Evolutionary conservation across 345 rosid genomes (phyloP).

Genomic region (Lumnitzera racemosa): DNA sequence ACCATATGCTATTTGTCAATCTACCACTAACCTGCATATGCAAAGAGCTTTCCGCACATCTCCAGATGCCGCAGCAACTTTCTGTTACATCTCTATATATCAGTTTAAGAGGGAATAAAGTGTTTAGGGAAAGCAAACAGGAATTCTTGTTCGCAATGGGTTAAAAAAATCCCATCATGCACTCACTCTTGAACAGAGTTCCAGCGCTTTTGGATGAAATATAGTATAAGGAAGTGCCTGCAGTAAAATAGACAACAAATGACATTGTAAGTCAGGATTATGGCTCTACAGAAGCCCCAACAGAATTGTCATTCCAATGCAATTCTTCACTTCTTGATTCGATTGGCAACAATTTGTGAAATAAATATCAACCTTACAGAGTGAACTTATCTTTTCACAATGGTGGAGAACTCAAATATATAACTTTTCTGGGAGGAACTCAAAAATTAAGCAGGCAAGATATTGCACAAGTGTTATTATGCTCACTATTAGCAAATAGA

Average conservation of each 20-base stretch:
- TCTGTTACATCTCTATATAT: slow-evolving; percentile 33
- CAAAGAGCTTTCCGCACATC: slow-evolving; percentile 92
- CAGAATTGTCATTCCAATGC: too few species aligned
- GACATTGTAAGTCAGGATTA: neutral
- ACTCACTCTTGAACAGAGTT: slow-evolving; percentile 94
- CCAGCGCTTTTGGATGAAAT: slow-evolving; percentile 78
- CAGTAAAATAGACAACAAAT: neutral
- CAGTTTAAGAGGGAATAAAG: slow-evolving; percentile 10
- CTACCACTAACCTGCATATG: slow-evolving; percentile 57
- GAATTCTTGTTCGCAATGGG: neutral
- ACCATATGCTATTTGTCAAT: neutral
- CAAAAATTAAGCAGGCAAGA: too few species aligned
- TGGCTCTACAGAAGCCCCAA: neutral
- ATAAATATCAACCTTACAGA: too few species aligned
- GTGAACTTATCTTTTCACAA: too few species aligned
- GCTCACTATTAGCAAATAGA: neutral
- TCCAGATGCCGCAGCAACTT: slow-evolving; percentile 92
- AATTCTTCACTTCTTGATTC: too few species aligned
- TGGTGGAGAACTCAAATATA: too few species aligned
- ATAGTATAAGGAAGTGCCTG: slow-evolving; percentile 57
- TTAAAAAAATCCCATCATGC: neutral
- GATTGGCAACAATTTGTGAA: too few species aligned
- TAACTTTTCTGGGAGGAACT: too few species aligned
- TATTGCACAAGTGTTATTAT: neutral
- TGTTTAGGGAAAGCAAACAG: slow-evolving; percentile 4